Conservation (phyloP, 1,139 yeast species). For the Keqinozyma sinolaborantium region DNA sequence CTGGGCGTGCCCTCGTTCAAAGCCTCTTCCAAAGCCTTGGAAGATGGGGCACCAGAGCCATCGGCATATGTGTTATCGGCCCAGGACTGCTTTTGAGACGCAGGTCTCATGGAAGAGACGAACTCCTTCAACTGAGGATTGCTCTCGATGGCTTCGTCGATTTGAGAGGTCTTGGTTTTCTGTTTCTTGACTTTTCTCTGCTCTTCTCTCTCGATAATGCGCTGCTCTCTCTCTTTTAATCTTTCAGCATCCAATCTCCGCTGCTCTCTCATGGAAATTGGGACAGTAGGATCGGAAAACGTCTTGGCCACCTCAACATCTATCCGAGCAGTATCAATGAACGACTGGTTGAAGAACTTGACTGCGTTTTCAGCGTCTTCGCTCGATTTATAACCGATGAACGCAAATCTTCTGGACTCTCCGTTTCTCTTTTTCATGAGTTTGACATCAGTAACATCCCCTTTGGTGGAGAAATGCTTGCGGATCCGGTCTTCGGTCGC, state of each 20-base stretch:
- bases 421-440: slow-evolving; percentile 79
- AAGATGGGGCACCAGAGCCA: slow-evolving; percentile 49
- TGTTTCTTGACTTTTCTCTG: slow-evolving; percentile 24
- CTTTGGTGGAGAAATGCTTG: slow-evolving; percentile 62
- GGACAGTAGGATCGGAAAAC: slow-evolving; percentile 77
- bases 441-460: slow-evolving; percentile 81
- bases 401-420: slow-evolving; percentile 89
- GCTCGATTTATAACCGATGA: slow-evolving; percentile 73
- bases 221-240: slow-evolving; percentile 53
- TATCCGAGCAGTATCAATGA: slow-evolving; percentile 77
- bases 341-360: slow-evolving; percentile 69
- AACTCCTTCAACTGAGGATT: slow-evolving; percentile 77
- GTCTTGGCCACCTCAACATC: slow-evolving; percentile 82
- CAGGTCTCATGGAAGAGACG: slow-evolving; percentile 79
- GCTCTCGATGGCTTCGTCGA: slow-evolving; percentile 56
- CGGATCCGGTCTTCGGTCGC: slow-evolving; percentile 72
- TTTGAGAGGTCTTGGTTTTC: slow-evolving; percentile 23
- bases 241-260: slow-evolving; percentile 53
- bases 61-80: slow-evolving; percentile 66
- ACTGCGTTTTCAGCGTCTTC: slow-evolving; percentile 81
- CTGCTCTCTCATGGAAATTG: slow-evolving; percentile 68
- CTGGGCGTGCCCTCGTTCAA: slow-evolving; percentile 21
- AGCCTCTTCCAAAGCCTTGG: slow-evolving; percentile 38
- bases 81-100: slow-evolving; percentile 65
- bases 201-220: slow-evolving; percentile 44